These are phyloP conservation scores for Pisolithus sp. DNA, from an alignment of 768 basidiomycete genomes.

Conservation along the genomic window DNA sequence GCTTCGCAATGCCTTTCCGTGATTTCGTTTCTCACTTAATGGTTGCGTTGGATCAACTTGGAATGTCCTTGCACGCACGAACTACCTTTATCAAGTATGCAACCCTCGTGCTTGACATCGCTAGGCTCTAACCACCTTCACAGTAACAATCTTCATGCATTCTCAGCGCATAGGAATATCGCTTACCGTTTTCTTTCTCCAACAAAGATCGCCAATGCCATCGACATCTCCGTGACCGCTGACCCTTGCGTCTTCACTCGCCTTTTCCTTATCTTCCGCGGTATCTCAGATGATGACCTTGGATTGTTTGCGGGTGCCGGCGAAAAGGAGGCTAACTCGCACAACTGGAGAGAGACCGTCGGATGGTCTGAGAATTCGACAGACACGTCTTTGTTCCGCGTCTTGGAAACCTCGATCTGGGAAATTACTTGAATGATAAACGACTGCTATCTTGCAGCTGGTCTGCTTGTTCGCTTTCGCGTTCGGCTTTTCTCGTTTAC, in stretches of 20 bases:
- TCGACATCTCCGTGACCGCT: conserved; percentile 78
- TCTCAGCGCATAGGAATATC: conserved; percentile 76
- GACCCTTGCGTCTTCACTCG: conserved; percentile 80
- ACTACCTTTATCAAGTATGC: conserved; percentile 76
- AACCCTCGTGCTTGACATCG: not conserved
- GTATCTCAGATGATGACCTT: conserved; percentile 74
- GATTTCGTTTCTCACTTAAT: conserved; percentile 79
- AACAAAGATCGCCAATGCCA: conserved; percentile 72
- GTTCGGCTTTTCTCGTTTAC: not conserved
- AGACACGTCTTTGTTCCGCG: conserved; percentile 65
- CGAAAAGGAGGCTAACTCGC: conserved; percentile 77
- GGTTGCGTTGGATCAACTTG: conserved; percentile 78
- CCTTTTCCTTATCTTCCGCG: conserved; percentile 81
- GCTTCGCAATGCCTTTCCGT: conserved; percentile 76
- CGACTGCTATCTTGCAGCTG: conserved; percentile 1
- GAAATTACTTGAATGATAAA: conserved; percentile 47
- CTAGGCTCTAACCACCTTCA: not conserved
- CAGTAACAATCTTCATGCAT: conserved; percentile 72
- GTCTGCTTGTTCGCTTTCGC: conserved; percentile 15
- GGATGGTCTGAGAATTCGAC: conserved; percentile 80
- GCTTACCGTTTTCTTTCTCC: conserved; percentile 86
- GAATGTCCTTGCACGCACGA: conserved; percentile 76
- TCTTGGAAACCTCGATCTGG: conserved; percentile 73
- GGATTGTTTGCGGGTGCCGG: conserved; percentile 67
- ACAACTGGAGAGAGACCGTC: conserved; percentile 76